Evolutionary conservation across 2,329 filamentous ascomycete genomes (phyloP), one percentile per base, ranked within the genome.

Genomic region (Trichoderma gracile): DNA sequence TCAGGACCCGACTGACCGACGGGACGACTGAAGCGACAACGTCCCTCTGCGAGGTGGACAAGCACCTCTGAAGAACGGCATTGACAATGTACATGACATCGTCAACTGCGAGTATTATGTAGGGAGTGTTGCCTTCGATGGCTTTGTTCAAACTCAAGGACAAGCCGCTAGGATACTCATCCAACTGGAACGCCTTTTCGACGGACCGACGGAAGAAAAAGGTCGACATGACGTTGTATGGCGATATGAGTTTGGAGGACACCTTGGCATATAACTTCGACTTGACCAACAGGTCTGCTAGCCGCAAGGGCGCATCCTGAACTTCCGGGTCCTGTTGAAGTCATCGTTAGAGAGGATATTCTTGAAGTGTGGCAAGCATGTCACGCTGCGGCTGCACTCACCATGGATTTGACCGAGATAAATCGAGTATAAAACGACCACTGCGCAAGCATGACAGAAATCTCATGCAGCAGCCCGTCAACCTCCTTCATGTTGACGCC

Each of bases 31-130:
- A 91, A 47, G 86, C 86, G 23, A 96, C 85, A 3, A 97, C 88
- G 19, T 89, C 84, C 69, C 88, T 83, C 74, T 97, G 93, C 2
- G 91, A 92, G 0, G 96, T 98, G 0, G 91, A 89, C 23, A 98
- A 81, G 0, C 92, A 91, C 68, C 94, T 89, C 68, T 96, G 90
- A 8, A 98, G 82, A 40, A 98, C 90, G 57, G 94, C 89, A 74
- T 96, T 96, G 74, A 97, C 91, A 71, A 99, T 97, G 78, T 98
- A 99, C 94, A 99, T 98, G 73, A 98, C 93, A 78, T 97, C 95
- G 79, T 99, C 95, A 9, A 99, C 93, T 0, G 94, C 93, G 2
- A 93, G 93, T 49, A 95, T 94, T 71, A 99, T 97, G 73, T 92
- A 96, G 0, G 95, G 95, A 3, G 92, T 86, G 70, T 93, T 92